Evolutionary conservation across 2,329 filamentous ascomycete genomes (phyloP).

Genomic region (Aspergillus terreus): DNA sequence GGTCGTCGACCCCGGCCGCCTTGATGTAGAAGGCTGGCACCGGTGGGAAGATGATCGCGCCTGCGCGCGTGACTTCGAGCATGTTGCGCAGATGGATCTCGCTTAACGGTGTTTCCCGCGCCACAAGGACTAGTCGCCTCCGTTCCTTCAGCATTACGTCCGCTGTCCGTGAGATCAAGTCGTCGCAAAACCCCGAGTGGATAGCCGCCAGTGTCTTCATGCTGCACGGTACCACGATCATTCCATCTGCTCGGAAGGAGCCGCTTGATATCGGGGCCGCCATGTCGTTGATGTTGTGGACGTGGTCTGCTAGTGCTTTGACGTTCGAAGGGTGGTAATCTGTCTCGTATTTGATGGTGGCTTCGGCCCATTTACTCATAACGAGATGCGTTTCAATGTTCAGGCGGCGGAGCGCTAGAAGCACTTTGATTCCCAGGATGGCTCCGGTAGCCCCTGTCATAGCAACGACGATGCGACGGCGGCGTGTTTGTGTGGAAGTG

Average conservation of each 20-base stretch:
- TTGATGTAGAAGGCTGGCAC: constrained; percentile 45
- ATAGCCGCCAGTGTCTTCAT: constrained; percentile 49
- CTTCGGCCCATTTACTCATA: constrained; percentile 48
- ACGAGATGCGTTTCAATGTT: constrained; percentile 49
- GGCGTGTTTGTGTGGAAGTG: constrained; percentile 1
- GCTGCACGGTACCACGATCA: constrained; percentile 48
- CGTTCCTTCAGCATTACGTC: constrained; percentile 48
- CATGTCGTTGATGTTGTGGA: constrained; percentile 43
- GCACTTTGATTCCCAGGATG: constrained; percentile 40
- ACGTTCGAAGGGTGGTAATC: constrained; percentile 36
- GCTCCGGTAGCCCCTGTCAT: constrained; percentile 52
- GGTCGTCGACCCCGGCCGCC: constrained; percentile 38
- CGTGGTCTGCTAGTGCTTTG: constrained; percentile 36
- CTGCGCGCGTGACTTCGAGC: constrained; percentile 34
- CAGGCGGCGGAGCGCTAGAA: constrained; percentile 39
- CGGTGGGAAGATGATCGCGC: constrained; percentile 45
- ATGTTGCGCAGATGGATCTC: constrained; percentile 48
- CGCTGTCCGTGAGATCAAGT: constrained; percentile 45
- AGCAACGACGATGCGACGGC: constrained; percentile 41
- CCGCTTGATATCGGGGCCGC: constrained; percentile 45
- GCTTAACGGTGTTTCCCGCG: constrained; percentile 46
- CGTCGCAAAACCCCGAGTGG: constrained; percentile 40
- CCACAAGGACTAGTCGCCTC: constrained; percentile 37
- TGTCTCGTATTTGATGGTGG: constrained; percentile 49
- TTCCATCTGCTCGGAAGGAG: constrained; percentile 42